These are phyloP conservation scores for Schoenoplectus tabernaemontani DNA, from an alignment of 202 grass and related monocot species.

Conservation along the genomic window DNA sequence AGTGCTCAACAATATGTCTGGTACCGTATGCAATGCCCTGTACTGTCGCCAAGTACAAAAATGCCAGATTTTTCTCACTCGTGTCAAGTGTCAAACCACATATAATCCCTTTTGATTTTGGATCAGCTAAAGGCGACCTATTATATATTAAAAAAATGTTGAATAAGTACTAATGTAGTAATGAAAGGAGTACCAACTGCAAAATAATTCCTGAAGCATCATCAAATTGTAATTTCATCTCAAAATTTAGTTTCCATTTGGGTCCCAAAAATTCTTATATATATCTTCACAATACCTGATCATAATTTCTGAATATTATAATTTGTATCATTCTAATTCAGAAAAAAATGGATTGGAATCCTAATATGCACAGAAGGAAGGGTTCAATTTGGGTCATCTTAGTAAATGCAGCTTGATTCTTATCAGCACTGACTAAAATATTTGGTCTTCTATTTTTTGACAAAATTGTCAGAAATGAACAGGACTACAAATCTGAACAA, in stretches of 20 bases:
- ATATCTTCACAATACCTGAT: background rate
- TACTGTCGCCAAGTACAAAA: slow-evolving; percentile 84
- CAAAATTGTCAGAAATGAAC: background rate
- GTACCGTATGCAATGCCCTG: slow-evolving; percentile 91
- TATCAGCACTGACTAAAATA: background rate
- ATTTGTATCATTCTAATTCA: background rate
- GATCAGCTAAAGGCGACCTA: slow-evolving; percentile 88
- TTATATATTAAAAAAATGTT: slow-evolving; percentile 2
- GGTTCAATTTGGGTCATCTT: background rate
- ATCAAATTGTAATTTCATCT: background rate
- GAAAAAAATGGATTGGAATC: background rate
- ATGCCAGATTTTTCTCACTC: slow-evolving; percentile 63
- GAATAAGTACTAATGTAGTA: background rate
- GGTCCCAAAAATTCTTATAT: background rate
- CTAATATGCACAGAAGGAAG: background rate
- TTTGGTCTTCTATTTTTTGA: background rate
- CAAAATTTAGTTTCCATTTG: background rate
- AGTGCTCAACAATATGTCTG: slow-evolving; percentile 80
- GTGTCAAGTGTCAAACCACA: slow-evolving; percentile 84
- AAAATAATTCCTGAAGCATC: slow-evolving; percentile 1
- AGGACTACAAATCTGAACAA: background rate
- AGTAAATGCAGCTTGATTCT: background rate
- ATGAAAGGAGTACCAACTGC: background rate
- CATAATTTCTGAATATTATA: background rate
- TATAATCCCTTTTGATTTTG: slow-evolving; percentile 89